Percentiles rank a stretch among this genome's conserved stretches.
Evolutionary conservation across 2,329 filamentous ascomycete genomes (phyloP).

Genomic region (Chaetomium globosum): DNA sequence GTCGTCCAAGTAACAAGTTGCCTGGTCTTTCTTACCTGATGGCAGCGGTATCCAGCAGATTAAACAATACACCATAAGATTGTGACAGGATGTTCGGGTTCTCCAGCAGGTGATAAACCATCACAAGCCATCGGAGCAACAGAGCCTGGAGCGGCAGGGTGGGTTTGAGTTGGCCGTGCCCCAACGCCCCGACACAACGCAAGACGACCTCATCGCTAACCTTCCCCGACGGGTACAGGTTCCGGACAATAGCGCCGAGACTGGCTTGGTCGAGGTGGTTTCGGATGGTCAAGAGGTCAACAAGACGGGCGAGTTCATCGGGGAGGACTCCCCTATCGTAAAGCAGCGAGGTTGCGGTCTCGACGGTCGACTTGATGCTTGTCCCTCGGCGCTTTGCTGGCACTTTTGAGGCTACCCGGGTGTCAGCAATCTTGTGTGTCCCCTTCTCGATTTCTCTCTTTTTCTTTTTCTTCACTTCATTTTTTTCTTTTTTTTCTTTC

Average conservation of each 20-base stretch:
- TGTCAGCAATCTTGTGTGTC: slow-evolving; percentile 25
- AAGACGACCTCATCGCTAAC: slow-evolving; percentile 65
- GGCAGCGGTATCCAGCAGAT: slow-evolving; percentile 77
- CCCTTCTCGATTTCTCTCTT: not conserved
- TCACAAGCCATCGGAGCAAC: slow-evolving; percentile 76
- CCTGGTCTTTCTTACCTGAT: slow-evolving; percentile 58
- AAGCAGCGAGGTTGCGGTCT: slow-evolving; percentile 62
- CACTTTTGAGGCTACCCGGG: slow-evolving; percentile 55
- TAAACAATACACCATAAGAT: slow-evolving; percentile 76
- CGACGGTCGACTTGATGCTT: slow-evolving; percentile 65
- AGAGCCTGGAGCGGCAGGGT: slow-evolving; percentile 69
- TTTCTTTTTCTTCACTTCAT: not conserved
- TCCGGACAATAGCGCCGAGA: slow-evolving; percentile 68
- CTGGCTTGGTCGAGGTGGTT: slow-evolving; percentile 76
- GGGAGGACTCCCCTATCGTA: slow-evolving; percentile 70
- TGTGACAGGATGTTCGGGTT: slow-evolving; percentile 65
- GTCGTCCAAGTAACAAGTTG: not conserved
- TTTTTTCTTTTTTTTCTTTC: not conserved
- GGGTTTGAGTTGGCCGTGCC: slow-evolving; percentile 75
- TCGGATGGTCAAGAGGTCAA: slow-evolving; percentile 67
- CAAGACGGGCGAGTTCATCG: slow-evolving; percentile 61
- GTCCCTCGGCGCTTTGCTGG: slow-evolving; percentile 67
- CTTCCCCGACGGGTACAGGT: slow-evolving; percentile 71
- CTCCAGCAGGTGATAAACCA: slow-evolving; percentile 72
- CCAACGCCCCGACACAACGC: slow-evolving; percentile 71